Evolutionary conservation across 2,329 filamentous ascomycete genomes (phyloP).

Genomic region (Fusarium coffeatum): DNA sequence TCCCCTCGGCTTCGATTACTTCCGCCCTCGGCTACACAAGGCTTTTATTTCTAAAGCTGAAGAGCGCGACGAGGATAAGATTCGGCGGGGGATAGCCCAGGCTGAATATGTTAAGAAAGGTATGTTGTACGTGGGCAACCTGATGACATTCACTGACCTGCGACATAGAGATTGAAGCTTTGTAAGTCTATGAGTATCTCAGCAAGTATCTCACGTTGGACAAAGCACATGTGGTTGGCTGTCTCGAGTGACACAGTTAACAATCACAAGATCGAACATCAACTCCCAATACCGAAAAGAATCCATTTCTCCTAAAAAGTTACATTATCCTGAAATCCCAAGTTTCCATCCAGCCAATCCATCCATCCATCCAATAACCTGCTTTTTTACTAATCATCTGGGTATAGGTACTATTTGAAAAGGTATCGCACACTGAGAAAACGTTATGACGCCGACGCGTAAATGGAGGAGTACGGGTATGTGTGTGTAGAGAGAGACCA

Average conservation of each 20-base stretch:
- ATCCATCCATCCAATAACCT: constrained; percentile 16
- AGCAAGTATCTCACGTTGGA: neutral
- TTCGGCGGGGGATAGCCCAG: constrained; percentile 77
- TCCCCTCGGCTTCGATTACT: constrained; percentile 84
- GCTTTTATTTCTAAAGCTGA: constrained; percentile 83
- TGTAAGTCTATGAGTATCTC: constrained; percentile 70
- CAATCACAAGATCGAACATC: neutral
- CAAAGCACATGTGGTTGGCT: neutral
- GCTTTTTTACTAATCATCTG: constrained; percentile 42
- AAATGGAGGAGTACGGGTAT: constrained; percentile 26
- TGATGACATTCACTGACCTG: constrained; percentile 3
- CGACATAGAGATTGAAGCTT: constrained; percentile 81
- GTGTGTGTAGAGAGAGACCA: constrained; percentile 11
- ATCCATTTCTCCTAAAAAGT: constrained; percentile 16
- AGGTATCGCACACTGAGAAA: constrained; percentile 87
- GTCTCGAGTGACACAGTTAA: neutral
- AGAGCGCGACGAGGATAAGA: constrained; percentile 78
- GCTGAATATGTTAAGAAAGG: constrained; percentile 94
- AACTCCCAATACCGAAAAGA: constrained; percentile 10
- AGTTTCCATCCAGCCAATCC: constrained; percentile 4
- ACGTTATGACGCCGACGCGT: constrained; percentile 71
- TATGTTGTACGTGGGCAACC: constrained; percentile 49
- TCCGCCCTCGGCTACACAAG: constrained; percentile 81
- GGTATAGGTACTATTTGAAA: constrained; percentile 75
- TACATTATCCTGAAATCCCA: constrained; percentile 20